Base-by-base conservation (phyloP, 495 filamentous ascomycete genomes). In the Acidiella bohemica region DNA sequence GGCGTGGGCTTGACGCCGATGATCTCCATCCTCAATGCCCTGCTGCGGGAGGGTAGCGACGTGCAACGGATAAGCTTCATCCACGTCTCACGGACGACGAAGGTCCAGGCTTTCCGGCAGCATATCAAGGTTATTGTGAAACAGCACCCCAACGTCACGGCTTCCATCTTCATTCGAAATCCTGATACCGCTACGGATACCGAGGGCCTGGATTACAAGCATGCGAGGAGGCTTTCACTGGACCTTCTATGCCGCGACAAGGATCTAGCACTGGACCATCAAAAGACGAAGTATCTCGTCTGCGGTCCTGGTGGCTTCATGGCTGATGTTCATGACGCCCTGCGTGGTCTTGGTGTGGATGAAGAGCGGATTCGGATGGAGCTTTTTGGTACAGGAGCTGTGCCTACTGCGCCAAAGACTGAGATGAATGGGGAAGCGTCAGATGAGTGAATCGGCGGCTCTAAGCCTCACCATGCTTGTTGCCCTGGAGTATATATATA, bases 221-320 rank as follows among this genome's bases (percentile, higher is more conserved):
- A 68, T 45, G 56, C 51, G 5, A 72, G 72, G 5, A 65, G 73
- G 10, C 59, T 80, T 31, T 65, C 76, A 42, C 54, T 83, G 24
- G 46, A 56, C 39, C 64, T 67, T 53, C 43, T 82, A 23, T 62
- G 69, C 38, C 39, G 49, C 0, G 56, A 66, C 11, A 55, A 65
- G 20, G 62, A 70, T 18, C 56, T 83, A 23, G 73, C 69, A 53
- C 51, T 77, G 7, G 59, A 64, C 32, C 61, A 78, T 48, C 19
- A 59, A 5, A 55, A 50, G 22, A 66, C 80, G 0, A 59, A 75
- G 47, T 85, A 82, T 55, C 84, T 70, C 54, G 58, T 80, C 44
- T 86, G 81, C 41, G 81, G 79, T 1, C 79, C 80, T 0, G 65
- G 63, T 27, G 37, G 46, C 5, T 84, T 84, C 62, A 86, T 83